A percentile compares a stretch with the other conserved stretches of the same genome.
phyloP scores from a whole-genome alignment of 306 rosid genomes.

The Corylus americana region DNA sequence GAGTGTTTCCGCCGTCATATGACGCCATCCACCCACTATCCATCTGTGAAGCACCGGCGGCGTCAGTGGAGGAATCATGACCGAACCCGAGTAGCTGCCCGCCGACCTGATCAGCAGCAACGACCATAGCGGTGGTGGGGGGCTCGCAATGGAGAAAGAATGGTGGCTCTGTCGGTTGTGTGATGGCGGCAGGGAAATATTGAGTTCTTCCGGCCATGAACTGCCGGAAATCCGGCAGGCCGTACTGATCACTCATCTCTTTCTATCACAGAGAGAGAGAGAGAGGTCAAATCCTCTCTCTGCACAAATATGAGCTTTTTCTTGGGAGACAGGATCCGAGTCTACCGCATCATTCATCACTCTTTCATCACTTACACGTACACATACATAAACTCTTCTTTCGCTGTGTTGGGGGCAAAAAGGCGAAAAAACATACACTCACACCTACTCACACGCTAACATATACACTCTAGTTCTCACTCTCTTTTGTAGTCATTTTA shows the following conservation, averaged over 20 bases:
- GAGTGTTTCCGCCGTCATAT: conserved; percentile 46
- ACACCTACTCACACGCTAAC: too few relatives aligned
- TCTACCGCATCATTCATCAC: conserved; percentile 61
- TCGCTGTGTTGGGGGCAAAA: not conserved
- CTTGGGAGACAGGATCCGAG: conserved; percentile 90
- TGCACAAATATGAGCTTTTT: conserved; percentile 23
- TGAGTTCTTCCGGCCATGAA: conserved; percentile 42
- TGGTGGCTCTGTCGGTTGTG: conserved; percentile 30
- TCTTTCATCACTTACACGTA: conserved; percentile 32
- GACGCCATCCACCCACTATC: conserved; percentile 45
- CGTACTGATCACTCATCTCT: conserved; percentile 41
- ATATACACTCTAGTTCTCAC: too few relatives aligned
- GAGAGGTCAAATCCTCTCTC: conserved; percentile 10
- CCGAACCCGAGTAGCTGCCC: conserved; percentile 10
- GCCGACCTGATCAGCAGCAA: conserved; percentile 24
- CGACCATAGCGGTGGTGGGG: conserved; percentile 6
- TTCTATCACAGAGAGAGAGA: not conserved
- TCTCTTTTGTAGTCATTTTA: too few relatives aligned
- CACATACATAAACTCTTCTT: not conserved
- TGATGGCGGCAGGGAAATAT: conserved; percentile 18
- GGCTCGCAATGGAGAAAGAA: conserved; percentile 37
- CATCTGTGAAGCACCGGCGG: conserved; percentile 1
- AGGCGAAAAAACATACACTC: not conserved
- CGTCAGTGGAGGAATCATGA: conserved; percentile 1
- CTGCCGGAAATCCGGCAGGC: conserved; percentile 60